Evolutionary conservation across 164 flowering plant species (phyloP), one percentile per base, ranked within the genome.

Genomic region (Vitis vinifera): DNA sequence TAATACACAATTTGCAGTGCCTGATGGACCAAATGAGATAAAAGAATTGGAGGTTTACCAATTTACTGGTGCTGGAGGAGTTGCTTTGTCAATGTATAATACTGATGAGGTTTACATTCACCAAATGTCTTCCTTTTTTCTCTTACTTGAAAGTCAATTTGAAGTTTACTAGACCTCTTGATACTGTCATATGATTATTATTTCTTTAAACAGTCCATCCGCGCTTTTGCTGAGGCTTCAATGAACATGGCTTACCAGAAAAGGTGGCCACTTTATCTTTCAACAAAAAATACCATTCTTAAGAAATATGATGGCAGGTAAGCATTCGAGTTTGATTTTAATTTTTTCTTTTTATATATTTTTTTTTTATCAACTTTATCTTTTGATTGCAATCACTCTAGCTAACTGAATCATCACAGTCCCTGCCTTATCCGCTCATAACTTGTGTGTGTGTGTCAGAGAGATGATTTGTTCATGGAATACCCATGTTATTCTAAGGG

Each of bases 301-400:
- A 95, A 95, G 88, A 95, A 93, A 76, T 95, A 95, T 68, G 98
- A 93, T 84, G 99, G 99, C 64, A 91, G 99, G 99, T 93, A 83
- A 60, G 81, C 7, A 29, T 51, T 51, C 7, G 59, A 2, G 6
- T 15, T 17, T 10, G 5, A 49, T 57, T 8, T 16, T 50, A 52
- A n/a, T 52, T 59, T 58, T 37, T 52, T 58, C 13, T 48, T 10
- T 56, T 55, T 68, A 37, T 37, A 37, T 37, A n/a, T 37, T 37
- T 8, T 37, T 23, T 23, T 23, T 23, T 23, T 23, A 23, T 1
- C 27, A 23, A 37, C 6, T 37, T 37, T 37, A 37, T 37, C 8
- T 37, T 37, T 37, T 37, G 4, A 37, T 2, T 37, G 44, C 44
- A 37, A 37, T 37, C 4, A 37, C 44, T 37, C 44, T 37, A 37